phyloP scores from a whole-genome alignment of 2,329 filamentous ascomycete species.

The Xylaria sp. region DNA sequence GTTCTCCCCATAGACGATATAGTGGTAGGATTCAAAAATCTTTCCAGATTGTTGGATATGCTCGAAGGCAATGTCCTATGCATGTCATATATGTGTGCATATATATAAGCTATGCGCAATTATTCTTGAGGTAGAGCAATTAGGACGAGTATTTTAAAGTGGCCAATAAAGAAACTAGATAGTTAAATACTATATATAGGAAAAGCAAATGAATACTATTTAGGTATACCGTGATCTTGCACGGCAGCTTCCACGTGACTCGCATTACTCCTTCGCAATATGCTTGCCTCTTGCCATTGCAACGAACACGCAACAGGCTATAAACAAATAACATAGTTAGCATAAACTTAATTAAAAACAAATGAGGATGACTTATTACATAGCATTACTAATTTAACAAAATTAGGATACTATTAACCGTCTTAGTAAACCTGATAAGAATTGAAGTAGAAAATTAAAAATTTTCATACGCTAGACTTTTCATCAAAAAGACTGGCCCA shows the following conservation, averaged over 20 bases:
- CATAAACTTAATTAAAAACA: too few relatives aligned
- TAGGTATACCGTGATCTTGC: background rate
- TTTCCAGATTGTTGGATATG: background rate
- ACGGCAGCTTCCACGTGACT: background rate
- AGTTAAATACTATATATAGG: background rate
- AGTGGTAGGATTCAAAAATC: background rate
- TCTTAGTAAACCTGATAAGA: background rate
- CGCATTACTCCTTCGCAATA: background rate
- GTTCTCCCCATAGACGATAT: background rate
- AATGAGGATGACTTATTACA: too few relatives aligned
- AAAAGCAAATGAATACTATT: background rate
- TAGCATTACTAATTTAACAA: too few relatives aligned
- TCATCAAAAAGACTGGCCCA: background rate
- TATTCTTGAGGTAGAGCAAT: background rate
- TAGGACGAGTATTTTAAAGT: background rate
- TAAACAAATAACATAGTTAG: background rate
- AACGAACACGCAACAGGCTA: background rate
- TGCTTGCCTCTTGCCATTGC: background rate
- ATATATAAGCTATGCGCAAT: background rate
- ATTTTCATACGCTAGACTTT: too few relatives aligned
- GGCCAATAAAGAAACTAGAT: background rate
- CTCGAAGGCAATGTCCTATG: background rate
- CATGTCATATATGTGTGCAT: background rate
- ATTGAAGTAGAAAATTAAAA: background rate
- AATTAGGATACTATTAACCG: background rate